Evolutionary conservation across 2,329 filamentous ascomycete genomes (phyloP), one percentile per base, ranked within the genome.

Genomic region (Fusarium tricinctum): DNA sequence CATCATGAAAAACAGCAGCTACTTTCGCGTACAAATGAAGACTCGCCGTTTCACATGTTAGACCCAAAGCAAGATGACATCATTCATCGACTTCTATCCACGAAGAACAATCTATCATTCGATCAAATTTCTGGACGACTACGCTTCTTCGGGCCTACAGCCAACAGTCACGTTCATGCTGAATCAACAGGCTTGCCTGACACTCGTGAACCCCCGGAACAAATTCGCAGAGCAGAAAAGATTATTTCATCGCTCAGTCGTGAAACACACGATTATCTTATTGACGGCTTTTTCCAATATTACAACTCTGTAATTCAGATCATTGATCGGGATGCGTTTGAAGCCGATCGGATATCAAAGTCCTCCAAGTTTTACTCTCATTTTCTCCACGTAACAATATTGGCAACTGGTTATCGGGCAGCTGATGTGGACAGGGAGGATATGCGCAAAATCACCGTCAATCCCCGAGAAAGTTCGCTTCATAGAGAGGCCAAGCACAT

Each of bases 401-500:
- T 87, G 15, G 85, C 84, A 6, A 84, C 85, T 76, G 85, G 84
- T 5, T 86, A 82, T 64, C 80, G 84, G 35, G 84, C 81, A 58
- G 83, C 84, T 22, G 84, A 87, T 68, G 80, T 81, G 72, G 75
- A 78, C 17, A 77, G 85, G 30, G 78, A 81, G 4, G 85, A 86
- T 62, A 82, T 86, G 58, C 80, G 80, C 63, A 80, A 77, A 53
- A 81, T 87, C 22, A 76, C 80, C 1, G 57, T 86, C 1, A 81
- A 80, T 6, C 79, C 78, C 35, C 79, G 82, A 66, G 84, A 87
- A 72, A 86, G 84, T 68, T 84, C 82, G 0, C 75, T 87, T 20
- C 85, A 87, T 60, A 74, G 82, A 30, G 85, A 86, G 71, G 83
- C 85, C 49, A 86, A 86, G 70, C 81, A 82, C 46, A 84, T 87